These are phyloP conservation scores for Myxozyma neglecta DNA, from an alignment of 805 yeast species.

Conservation along the genomic window DNA sequence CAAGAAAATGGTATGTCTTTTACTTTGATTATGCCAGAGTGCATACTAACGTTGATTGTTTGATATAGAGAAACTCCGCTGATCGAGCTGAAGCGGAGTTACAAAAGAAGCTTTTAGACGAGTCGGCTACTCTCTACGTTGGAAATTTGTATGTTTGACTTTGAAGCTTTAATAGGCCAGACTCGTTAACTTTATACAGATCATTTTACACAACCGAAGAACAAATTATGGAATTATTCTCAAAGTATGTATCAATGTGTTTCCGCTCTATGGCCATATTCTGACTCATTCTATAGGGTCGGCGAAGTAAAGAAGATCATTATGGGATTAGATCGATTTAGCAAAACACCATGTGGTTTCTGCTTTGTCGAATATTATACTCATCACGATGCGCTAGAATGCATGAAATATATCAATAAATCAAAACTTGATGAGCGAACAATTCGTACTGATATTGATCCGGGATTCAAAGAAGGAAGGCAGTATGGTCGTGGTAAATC, in stretches of 20 bases:
- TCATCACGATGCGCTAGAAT: slow-evolving; percentile 71
- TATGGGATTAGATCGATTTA: slow-evolving; percentile 92
- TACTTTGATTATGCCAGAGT: neutral
- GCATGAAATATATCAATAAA: slow-evolving; percentile 77
- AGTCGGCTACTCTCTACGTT: slow-evolving; percentile 78
- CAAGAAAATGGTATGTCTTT: slow-evolving; percentile 6
- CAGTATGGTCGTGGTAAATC: slow-evolving; percentile 91
- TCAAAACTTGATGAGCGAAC: slow-evolving; percentile 81
- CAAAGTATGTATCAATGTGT: slow-evolving; percentile 49
- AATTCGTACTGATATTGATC: slow-evolving; percentile 87
- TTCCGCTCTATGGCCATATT: neutral
- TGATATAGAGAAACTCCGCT: neutral
- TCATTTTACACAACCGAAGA: slow-evolving; percentile 93
- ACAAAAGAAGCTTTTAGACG: slow-evolving; percentile 51
- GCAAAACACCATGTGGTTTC: slow-evolving; percentile 94
- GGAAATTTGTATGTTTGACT: slow-evolving; percentile 60
- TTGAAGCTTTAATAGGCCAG: neutral
- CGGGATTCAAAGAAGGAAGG: slow-evolving; percentile 93
- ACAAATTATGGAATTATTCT: slow-evolving; percentile 83
- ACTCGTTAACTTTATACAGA: slow-evolving; percentile 15
- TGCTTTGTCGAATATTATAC: slow-evolving; percentile 81
- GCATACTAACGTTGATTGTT: neutral
- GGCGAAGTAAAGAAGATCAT: slow-evolving; percentile 78
- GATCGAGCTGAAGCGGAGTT: slow-evolving; percentile 29
- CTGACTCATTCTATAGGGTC: slow-evolving; percentile 29